These are phyloP conservation scores for Barnettozyma populi DNA, from an alignment of 805 yeast species.

Conservation along the genomic window DNA sequence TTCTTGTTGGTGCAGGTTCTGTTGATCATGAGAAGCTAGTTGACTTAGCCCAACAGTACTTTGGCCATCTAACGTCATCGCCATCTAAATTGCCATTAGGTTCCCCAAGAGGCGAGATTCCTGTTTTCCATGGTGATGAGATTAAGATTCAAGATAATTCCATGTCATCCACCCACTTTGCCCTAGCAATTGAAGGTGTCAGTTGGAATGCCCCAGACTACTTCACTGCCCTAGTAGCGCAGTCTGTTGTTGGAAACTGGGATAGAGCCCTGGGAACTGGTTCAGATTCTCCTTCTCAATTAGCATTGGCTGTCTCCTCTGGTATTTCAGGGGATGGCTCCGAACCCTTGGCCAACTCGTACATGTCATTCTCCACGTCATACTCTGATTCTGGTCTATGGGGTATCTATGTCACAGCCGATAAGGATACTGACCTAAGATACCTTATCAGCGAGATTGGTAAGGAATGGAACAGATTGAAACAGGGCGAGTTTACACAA, in stretches of 20 bases:
- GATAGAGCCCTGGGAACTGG: constrained; percentile 88
- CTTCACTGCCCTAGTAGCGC: constrained; percentile 91
- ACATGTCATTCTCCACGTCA: constrained; percentile 94
- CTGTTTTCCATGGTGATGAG: constrained; percentile 82
- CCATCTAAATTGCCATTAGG: constrained; percentile 65
- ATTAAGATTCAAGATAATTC: constrained; percentile 76
- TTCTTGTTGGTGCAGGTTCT: constrained; percentile 93
- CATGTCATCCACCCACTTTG: constrained; percentile 85
- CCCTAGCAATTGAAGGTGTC: constrained; percentile 95
- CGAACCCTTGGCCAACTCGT: constrained; percentile 81
- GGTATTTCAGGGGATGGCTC: constrained; percentile 49
- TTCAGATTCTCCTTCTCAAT: constrained; percentile 77
- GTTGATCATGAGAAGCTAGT: constrained; percentile 86
- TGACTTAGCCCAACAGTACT: constrained; percentile 64
- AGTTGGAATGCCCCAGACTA: constrained; percentile 96
- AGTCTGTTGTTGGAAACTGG: constrained; percentile 97
- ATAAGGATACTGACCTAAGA: constrained; percentile 56
- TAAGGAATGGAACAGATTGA: constrained; percentile 85
- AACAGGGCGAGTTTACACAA: constrained; percentile 67
- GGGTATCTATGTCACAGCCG: constrained; percentile 91
- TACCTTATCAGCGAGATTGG: constrained; percentile 68
- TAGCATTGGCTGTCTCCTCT: constrained; percentile 60
- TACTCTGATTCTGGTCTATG: constrained; percentile 96
- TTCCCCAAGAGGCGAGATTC: constrained; percentile 56
- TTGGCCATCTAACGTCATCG: constrained; percentile 57